These are phyloP conservation scores for Epithele typhae DNA, from an alignment of 768 basidiomycete genomes.

Conservation along the genomic window DNA sequence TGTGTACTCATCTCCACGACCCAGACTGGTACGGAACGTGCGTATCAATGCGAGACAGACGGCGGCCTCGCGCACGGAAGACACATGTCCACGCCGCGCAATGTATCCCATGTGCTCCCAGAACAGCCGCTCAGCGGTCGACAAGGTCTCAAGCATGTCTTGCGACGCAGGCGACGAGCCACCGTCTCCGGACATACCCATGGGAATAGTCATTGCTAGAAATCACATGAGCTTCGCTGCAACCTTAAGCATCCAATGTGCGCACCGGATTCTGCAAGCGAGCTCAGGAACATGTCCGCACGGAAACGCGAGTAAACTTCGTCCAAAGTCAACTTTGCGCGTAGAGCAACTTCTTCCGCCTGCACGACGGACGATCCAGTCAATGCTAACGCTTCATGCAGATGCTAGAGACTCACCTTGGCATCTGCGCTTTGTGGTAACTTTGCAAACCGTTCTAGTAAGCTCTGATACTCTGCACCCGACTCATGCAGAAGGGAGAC, in stretches of 20 bases:
- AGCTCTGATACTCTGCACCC: constrained; percentile 43
- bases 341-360: constrained; percentile 72
- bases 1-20: constrained; percentile 44
- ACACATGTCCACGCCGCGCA: constrained; percentile 55
- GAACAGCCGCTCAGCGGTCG: constrained; percentile 66
- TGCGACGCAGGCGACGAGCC: constrained; percentile 42
- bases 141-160: constrained; percentile 58
- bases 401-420: constrained; percentile 38
- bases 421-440: constrained; percentile 53
- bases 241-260: constrained; percentile 2
- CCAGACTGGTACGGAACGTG: constrained; percentile 79
- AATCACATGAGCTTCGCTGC: not conserved
- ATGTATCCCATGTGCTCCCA: constrained; percentile 58
- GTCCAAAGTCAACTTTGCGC: constrained; percentile 76
- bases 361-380: too few relatives aligned
- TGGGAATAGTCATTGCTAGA: constrained; percentile 77
- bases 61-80: constrained; percentile 70
- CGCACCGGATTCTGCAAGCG: constrained; percentile 87
- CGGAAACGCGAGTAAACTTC: constrained; percentile 75
- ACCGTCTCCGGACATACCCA: constrained; percentile 58
- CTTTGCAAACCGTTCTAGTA: constrained; percentile 55
- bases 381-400: too few relatives aligned
- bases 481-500: constrained; percentile 65
- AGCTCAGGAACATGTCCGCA: constrained; percentile 86
- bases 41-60: constrained; percentile 66